Evolutionary conservation across 2,329 filamentous ascomycete genomes (phyloP), one percentile per base, ranked within the genome.

Genomic region (Raffaelea deltoideospora): DNA sequence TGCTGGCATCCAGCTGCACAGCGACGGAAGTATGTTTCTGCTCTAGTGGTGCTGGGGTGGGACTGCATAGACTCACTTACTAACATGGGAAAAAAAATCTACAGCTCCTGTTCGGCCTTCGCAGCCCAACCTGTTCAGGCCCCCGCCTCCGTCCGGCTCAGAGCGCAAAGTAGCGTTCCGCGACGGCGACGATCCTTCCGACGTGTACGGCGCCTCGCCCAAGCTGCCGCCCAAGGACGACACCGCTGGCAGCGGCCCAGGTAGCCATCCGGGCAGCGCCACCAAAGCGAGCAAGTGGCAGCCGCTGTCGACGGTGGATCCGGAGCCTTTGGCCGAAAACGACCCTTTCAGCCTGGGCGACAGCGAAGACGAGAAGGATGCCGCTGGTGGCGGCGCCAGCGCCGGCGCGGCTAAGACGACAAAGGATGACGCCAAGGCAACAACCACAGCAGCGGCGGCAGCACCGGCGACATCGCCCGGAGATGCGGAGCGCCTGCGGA

Each of bases 331-430:
- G 43, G 69, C 72, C 15, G 86, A 96, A 47, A 88, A 94, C 49
- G 90, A 98, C 52, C 90, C 90, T 0, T 98, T 98, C 60, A 95
- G 86, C 50, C 69, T 98, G 13, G 90, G 90, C 5, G 88, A 96
- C 48, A 93, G 85, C 50, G 88, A 96, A 47, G 87, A 94, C 47
- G 90, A 98, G 57, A 80, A 80, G 47, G 83, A 87, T 37, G 58
- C 64, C 14, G 34, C 32, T 22, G n/a, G n/a, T n/a, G n/a, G 21
- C 28, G 15, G 22, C 31, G 7, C n/a, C 29, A 15, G n/a, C 27
- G 27, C 6, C 27, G 27, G 27, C 27, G 27, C 26, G 11, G 26
- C 26, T 14, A 27, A 27, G 26, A 27, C 26, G 26, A 14, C 26
- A 8, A 14, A 6, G 28, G 28, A 30, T 15, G 28, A 30, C 7